Base-by-base conservation (phyloP, 2,329 filamentous ascomycete genomes). In the Grosmannia penicillata region DNA sequence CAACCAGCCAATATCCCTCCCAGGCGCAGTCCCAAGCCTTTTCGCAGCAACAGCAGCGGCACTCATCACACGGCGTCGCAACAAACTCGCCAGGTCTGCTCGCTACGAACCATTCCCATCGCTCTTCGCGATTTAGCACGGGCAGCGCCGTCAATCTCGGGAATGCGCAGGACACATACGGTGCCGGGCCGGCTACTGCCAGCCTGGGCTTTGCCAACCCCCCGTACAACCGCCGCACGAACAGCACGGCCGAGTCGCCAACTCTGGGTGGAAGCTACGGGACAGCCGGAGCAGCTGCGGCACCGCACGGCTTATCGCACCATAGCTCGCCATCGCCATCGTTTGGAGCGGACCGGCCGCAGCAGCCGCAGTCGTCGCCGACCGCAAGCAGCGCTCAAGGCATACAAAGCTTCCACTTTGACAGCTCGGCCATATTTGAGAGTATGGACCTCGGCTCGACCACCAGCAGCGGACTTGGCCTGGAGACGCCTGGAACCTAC, bases 371-470 rank as follows among this genome's bases (percentile, higher is more conserved):
- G 15, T 42, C 47, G 19, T 38, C 43, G 13, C 42, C 45, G 6
- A 37, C 42, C 9, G 32, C 38, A 9, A 36, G 33, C 25, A 25
- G 42, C 2, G 25, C 43, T 14, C 44, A 48, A 21, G 43, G 36
- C 15, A 43, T 52, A 17, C 43, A 46, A n/a, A 24, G 32, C 17
- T 52, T 51, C 23, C 45, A 45, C 13, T 53, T 51, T 28, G 46
- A 50, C 21, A 41, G 38, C 25, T 36, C 43, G 2, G 40, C 41
- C 1, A 13, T 48, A 8, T 47, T 48, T 19, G 55, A 57, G 25
- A 51, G 52, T 34, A 49, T 56, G 9, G 41, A 43, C 22, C 43
- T 58, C 32, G 38, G 45, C 21, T 30, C 49, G 45, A n/a, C 45
- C 36, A 46, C 46, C 44, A 31, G 46, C 36, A 45, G 48, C 4